A percentile compares a stretch with the other conserved stretches of the same genome.
Conservation (phyloP, 1,139 yeast species). For the Sugiyamaella neomexicana region DNA sequence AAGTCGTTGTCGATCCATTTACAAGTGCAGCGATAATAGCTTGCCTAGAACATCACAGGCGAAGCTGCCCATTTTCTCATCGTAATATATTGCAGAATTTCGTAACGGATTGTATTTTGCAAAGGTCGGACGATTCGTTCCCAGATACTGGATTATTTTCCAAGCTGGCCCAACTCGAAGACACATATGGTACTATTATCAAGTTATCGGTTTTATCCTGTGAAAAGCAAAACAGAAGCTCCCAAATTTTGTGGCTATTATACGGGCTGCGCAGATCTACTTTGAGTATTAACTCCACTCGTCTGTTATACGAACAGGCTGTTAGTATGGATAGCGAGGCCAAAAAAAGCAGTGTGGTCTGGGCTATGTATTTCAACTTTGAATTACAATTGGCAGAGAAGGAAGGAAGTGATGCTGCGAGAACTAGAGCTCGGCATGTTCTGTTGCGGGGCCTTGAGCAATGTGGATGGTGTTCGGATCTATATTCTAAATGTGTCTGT, state of each 20-base stretch:
- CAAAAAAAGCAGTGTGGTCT: background rate
- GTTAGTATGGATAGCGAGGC: conserved; percentile 2
- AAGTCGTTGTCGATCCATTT: conserved; percentile 4
- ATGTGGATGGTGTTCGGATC: conserved; percentile 11
- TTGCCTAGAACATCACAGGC: conserved; percentile 1
- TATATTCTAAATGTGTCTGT: background rate
- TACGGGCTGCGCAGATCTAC: conserved; percentile 1
- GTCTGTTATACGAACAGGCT: conserved; percentile 7
- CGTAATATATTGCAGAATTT: conserved; percentile 1
- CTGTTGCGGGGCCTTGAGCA: conserved; percentile 1
- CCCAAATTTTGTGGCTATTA: conserved; percentile 4
- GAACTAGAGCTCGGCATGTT: conserved; percentile 7
- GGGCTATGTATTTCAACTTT: conserved; percentile 9
- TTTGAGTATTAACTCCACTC: background rate
- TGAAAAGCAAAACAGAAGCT: background rate
- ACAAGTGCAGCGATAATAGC: background rate
- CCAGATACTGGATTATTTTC: conserved; percentile 6
- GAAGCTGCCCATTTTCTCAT: conserved; percentile 2
- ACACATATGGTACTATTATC: conserved; percentile 2
- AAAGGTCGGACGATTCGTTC: background rate
- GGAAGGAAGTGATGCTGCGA: background rate
- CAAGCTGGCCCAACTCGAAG: conserved; percentile 5
- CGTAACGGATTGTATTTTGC: background rate
- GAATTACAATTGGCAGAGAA: background rate
- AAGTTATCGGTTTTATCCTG: background rate